A percentile compares a stretch with the other conserved stretches of the same genome.
Conservation (phyloP, 2,329 filamentous ascomycete species). For the Didymella pinodella region DNA sequence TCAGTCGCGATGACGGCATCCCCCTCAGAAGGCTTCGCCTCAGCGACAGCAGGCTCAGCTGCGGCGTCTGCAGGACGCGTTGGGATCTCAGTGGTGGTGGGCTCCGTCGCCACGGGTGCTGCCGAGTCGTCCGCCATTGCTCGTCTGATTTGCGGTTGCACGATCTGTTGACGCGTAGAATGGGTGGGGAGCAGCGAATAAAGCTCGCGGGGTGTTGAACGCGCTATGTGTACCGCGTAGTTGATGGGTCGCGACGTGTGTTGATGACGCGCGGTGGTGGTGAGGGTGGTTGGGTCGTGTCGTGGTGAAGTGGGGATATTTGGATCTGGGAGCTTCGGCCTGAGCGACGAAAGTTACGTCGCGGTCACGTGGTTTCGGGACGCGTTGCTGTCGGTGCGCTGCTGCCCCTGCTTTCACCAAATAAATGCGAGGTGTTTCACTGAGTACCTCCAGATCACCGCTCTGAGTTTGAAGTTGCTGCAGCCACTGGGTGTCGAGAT, state of each 20-base stretch:
- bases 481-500: conserved; percentile 33
- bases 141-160: conserved; percentile 43
- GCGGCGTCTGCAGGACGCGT: conserved; percentile 43
- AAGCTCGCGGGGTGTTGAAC: conserved; percentile 32
- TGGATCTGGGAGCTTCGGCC: conserved; percentile 28
- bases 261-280: conserved; percentile 50
- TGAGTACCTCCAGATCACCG: conserved; percentile 19
- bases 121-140: conserved; percentile 51
- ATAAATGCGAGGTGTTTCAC: conserved; percentile 36
- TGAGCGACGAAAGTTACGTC: background rate
- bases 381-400: conserved; percentile 28
- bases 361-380: conserved; percentile 31
- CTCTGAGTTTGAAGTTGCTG: conserved; percentile 27
- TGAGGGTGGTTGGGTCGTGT: conserved; percentile 44
- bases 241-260: conserved; percentile 43
- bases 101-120: conserved; percentile 38
- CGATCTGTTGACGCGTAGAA: conserved; percentile 49
- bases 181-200: conserved; percentile 42
- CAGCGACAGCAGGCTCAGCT: conserved; percentile 38
- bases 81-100: conserved; percentile 37
- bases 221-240: conserved; percentile 37
- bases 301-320: conserved; percentile 39
- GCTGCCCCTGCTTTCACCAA: conserved; percentile 20
- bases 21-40: conserved; percentile 39
- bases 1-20: conserved; percentile 40